Conservation (phyloP, 169 alveolate genomes). For the Eimeria tenella region DNA sequence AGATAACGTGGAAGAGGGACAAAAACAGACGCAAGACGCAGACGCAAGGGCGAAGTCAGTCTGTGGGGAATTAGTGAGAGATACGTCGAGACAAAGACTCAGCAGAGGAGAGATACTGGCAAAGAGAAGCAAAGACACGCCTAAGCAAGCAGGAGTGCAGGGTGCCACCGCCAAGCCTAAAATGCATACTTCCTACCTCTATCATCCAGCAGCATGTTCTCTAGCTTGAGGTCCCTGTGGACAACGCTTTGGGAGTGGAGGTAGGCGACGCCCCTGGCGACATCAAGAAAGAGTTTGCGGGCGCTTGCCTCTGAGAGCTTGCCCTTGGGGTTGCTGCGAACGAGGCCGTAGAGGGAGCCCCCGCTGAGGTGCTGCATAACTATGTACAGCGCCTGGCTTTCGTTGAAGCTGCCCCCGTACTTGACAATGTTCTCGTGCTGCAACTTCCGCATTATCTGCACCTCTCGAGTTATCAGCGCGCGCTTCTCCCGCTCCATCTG, state of each 20-base stretch:
- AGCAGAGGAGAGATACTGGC: too few relatives aligned
- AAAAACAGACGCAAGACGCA: too few relatives aligned
- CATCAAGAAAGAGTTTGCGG: constrained; percentile 81
- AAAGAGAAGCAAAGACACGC: too few relatives aligned
- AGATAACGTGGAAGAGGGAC: neutral
- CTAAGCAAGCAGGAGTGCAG: too few relatives aligned
- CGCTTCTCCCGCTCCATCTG: constrained; percentile 86
- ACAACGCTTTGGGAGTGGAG: constrained; percentile 87
- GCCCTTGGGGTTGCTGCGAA: constrained; percentile 85
- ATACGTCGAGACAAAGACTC: too few relatives aligned
- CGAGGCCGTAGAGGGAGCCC: constrained; percentile 86
- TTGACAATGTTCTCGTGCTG: constrained; percentile 87
- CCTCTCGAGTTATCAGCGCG: constrained; percentile 88
- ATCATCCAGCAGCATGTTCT: constrained; percentile 88
- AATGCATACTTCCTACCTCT: constrained; percentile 56
- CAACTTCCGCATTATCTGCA: constrained; percentile 86
- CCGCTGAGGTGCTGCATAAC: constrained; percentile 90
- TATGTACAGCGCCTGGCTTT: constrained; percentile 79
- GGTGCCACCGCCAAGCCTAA: too few relatives aligned
- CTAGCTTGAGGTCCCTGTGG: constrained; percentile 92
- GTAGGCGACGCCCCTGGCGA: constrained; percentile 84
- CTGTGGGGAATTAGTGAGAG: too few relatives aligned
- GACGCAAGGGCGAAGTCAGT: too few relatives aligned
- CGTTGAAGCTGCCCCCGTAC: constrained; percentile 73
- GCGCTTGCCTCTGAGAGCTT: constrained; percentile 88